Evolutionary conservation across 1,139 yeast genomes (phyloP).

Genomic region (Sugiyamaella novakii): DNA sequence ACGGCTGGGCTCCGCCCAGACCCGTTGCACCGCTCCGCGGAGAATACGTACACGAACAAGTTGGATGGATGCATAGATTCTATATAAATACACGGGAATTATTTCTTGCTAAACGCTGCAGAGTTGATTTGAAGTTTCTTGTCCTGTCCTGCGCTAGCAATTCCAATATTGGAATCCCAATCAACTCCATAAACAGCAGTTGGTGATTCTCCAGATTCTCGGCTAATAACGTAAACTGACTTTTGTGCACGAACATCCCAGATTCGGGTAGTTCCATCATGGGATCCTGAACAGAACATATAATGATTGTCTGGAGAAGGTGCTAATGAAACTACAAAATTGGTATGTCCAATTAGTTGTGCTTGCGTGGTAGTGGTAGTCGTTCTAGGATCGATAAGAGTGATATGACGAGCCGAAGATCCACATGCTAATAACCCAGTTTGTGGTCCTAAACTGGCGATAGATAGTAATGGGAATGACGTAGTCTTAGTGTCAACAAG

Average conservation of each 20-base stretch:
- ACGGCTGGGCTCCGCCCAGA: constrained; percentile 13
- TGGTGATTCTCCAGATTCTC: constrained; percentile 51
- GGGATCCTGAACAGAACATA: constrained; percentile 86
- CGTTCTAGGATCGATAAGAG: constrained; percentile 84
- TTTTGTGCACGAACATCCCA: constrained; percentile 94
- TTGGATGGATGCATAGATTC: constrained; percentile 10
- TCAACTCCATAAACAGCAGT: constrained; percentile 81
- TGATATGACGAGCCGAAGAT: constrained; percentile 93
- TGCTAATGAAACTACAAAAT: constrained; percentile 80
- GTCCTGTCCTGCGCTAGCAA: constrained; percentile 92
- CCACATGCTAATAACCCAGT: constrained; percentile 79
- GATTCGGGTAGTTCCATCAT: constrained; percentile 91
- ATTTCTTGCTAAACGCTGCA: constrained; percentile 20
- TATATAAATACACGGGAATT: constrained; percentile 11
- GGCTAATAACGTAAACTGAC: constrained; percentile 80
- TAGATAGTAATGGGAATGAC: constrained; percentile 79
- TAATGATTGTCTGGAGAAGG: constrained; percentile 53
- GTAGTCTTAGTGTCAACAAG: constrained; percentile 87
- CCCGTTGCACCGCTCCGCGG: not conserved
- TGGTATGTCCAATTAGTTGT: constrained; percentile 86
- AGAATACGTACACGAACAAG: not conserved
- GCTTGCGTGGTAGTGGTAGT: constrained; percentile 53
- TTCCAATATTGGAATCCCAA: constrained; percentile 81
- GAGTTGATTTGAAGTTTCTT: constrained; percentile 83
- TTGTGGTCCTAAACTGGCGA: constrained; percentile 64